Evolutionary conservation across 139 green algal species (phyloP), one percentile per base, ranked within the genome.

Genomic region (Micractinium sp.): DNA sequence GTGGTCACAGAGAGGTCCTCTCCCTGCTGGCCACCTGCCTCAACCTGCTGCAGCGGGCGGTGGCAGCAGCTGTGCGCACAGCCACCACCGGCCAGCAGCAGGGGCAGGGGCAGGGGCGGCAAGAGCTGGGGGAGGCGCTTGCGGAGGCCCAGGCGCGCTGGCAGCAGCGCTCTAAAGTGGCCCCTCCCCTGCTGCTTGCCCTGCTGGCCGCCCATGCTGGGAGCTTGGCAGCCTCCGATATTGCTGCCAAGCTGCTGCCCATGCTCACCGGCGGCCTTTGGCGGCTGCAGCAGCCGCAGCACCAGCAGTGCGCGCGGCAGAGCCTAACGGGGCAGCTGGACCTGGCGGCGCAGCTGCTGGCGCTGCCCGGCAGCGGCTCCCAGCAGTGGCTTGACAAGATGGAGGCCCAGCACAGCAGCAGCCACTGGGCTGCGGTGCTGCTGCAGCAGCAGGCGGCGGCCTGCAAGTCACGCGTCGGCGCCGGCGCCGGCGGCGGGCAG

Each of bases 181-280:
- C n/a, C 0, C 86, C 86, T 0, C 31, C 19, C 18, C 78, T 90
- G 29, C 63, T 90, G 31, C 31, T 90, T 23, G 9, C 75, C 3
- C 87, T 90, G 77, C 56, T 90, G 61, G 31, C 78, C 0, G 87
- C 87, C 0, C 87, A 86, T 15, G 73, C n/a, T 5, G 39, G n/a
- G 33, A 67, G 39, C 47, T 79, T 90, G 39, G 78, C 63, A 1
- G 77, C 87, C 25, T 36, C 41, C 5, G 87, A 82, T n/a, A 82
- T 84, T 36, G 61, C 61, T 9, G 20, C 63, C 63, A 82, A 82
- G 47, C 77, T 90, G 77, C 87, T 90, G 87, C 87, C 73, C 38
- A 90, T 90, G 87, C 87, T 90, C 78, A 81, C 87, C 2, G 87
- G 73, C 76, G 87, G 87, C 19, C 38, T 90, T 63, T 90, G 87